Percentiles rank a stretch among this genome's conserved stretches.
These are phyloP conservation scores for Abelmoschus esculentus DNA, from an alignment of 345 rosid species.

Conservation along the genomic window DNA sequence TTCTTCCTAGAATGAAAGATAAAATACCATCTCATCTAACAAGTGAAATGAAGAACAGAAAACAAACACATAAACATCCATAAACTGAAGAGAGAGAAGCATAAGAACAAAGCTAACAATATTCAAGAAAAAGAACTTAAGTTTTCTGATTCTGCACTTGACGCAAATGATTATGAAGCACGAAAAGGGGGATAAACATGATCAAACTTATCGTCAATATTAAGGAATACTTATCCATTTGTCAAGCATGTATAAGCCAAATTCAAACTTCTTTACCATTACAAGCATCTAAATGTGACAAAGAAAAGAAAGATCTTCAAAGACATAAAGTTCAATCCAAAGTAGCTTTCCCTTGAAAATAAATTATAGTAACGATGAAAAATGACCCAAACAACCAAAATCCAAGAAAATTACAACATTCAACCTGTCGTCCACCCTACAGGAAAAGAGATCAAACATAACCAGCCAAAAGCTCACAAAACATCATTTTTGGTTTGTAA, in stretches of 20 bases:
- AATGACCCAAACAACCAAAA: neutral
- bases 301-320: neutral
- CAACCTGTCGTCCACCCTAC: neutral
- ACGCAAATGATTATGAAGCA: neutral
- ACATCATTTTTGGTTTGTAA: neutral
- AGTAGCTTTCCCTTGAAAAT: neutral
- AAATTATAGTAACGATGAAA: neutral
- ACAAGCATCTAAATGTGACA: neutral
- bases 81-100: constrained; percentile 4
- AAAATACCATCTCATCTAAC: neutral
- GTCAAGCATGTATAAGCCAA: neutral
- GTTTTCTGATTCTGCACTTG: neutral
- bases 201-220: neutral
- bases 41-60: neutral
- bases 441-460: neutral
- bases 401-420: neutral
- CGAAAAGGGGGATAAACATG: neutral
- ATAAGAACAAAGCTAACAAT: neutral
- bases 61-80: neutral
- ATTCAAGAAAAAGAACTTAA: neutral
- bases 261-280: neutral
- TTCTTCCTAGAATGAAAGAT: constrained; percentile 25
- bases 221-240: neutral
- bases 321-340: neutral
- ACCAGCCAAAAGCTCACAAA: neutral